Conservation (phyloP, 2,329 filamentous ascomycete genomes). For the Dactylellina haptotyla region DNA sequence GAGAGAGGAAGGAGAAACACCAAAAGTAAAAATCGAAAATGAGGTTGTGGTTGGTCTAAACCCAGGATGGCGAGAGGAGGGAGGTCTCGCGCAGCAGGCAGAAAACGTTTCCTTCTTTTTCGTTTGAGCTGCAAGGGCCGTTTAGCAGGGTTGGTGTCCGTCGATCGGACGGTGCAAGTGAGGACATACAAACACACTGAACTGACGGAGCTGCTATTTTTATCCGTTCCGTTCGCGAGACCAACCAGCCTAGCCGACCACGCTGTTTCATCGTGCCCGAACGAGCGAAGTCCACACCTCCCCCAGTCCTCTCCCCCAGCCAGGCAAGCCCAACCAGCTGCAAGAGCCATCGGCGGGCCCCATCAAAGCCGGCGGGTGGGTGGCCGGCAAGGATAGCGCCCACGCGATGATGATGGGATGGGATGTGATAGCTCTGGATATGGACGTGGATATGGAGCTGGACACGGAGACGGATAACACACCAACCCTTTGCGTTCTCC, state of each 20-base stretch:
- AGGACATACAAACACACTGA: slow-evolving; percentile 13
- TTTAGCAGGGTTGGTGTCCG: neutral
- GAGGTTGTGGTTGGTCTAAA: slow-evolving; percentile 32
- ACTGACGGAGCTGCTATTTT: slow-evolving; percentile 3
- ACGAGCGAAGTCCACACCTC: too few relatives aligned
- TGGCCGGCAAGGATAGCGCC: too few relatives aligned
- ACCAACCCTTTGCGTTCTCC: neutral
- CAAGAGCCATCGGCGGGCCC: slow-evolving; percentile 32
- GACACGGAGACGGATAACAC: too few relatives aligned
- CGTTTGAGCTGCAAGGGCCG: slow-evolving; percentile 51
- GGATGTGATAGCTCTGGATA: too few relatives aligned
- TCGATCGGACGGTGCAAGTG: neutral
- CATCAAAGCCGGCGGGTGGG: too few relatives aligned
- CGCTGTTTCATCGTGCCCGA: slow-evolving; percentile 47
- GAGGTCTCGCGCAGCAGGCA: slow-evolving; percentile 29
- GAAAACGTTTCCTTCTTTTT: neutral
- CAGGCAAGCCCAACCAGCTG: too few relatives aligned
- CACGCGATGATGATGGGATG: too few relatives aligned
- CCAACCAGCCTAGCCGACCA: slow-evolving; percentile 43
- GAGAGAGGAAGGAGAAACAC: slow-evolving; percentile 48
- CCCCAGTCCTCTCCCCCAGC: too few relatives aligned
- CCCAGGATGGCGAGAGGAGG: slow-evolving; percentile 43
- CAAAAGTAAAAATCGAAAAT: slow-evolving; percentile 24
- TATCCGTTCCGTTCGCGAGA: slow-evolving; percentile 16
- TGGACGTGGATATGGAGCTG: too few relatives aligned